Base-by-base conservation (phyloP, 768 basidiomycete species). In the Pleurotus djamor region DNA sequence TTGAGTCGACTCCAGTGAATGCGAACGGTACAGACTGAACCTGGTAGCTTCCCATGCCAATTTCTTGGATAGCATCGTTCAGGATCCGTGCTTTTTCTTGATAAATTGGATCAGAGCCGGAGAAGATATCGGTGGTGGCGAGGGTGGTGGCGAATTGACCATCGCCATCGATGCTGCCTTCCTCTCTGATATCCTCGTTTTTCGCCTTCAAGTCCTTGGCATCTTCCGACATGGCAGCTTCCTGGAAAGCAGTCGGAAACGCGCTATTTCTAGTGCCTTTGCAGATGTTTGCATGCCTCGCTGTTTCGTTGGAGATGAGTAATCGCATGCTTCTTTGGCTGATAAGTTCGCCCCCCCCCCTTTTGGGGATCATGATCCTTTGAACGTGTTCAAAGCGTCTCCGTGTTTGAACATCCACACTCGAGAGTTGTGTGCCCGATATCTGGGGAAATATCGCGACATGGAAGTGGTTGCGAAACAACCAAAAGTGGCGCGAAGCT, bases 41-140 rank as follows among this genome's bases (percentile, higher is more conserved):
- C 71, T 87, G 87, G 66, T 88, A 88, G 52, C 72, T 83, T n/a
- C 87, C 86, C 84, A 88, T 87, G 13, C 86, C 86, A 34, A 88
- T 83, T 17, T 87, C 81, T 66, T 87, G 85, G 8, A 88, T 71
- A 0, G 86, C 86, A 59, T 76, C 72, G 60, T 86, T 88, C 57
- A 88, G 68, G 7, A 87, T 73, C 5, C 73, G 70, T 1, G 84
- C 82, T 61, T 87, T 88, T 34, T 76, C 82, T 62, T 79, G 77
- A 61, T 88, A 88, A 0, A 85, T 73, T 0, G 83, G 83, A 60
- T 88, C 85, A 10, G 21, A 8, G 17, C 37, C 54, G 16, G 41
- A n/a, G 38, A 55, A 55, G 37, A 43, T n/a, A 38, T 55, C 37
- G 36, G 36, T 21, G 21, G 37, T 28, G 21, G 16, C 37, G 21